Percentiles rank a stretch among this genome's conserved stretches.
phyloP scores from a whole-genome alignment of 345 rosid genomes.

The Citrus australasica region DNA sequence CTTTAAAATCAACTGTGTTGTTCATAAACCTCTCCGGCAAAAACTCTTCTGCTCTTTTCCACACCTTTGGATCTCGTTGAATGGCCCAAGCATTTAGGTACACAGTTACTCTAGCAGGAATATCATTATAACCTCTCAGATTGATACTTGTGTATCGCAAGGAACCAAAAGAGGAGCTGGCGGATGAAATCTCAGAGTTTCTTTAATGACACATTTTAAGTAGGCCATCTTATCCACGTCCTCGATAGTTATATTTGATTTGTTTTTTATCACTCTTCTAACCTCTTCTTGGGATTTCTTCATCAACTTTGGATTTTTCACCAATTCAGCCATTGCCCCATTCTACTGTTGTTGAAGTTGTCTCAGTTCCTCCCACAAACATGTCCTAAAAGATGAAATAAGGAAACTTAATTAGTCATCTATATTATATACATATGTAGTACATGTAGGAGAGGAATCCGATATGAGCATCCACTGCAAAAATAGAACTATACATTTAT shows the following conservation, averaged over 20 bases:
- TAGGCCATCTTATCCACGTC: not conserved
- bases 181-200: conserved; percentile 1
- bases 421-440: too few relatives aligned
- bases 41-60: conserved; percentile 12
- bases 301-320: not conserved
- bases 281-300: conserved; percentile 8
- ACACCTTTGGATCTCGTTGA: conserved; percentile 9
- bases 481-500: too few relatives aligned
- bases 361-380: conserved; percentile 7
- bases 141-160: not conserved
- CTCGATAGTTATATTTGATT: not conserved
- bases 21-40: conserved; percentile 8
- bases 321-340: conserved; percentile 8
- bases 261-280: not conserved
- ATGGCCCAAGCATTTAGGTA: conserved; percentile 13
- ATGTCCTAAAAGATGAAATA: not conserved
- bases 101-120: conserved; percentile 9
- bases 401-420: not conserved
- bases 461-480: not conserved
- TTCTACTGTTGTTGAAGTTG: not conserved
- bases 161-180: not conserved
- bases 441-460: too few relatives aligned
- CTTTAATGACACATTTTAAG: not conserved
- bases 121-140: not conserved
- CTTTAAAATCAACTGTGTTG: conserved; percentile 1